Evolutionary conservation across 208 protist species (phyloP).

Genomic region (Acanthamoeba comandoni): DNA sequence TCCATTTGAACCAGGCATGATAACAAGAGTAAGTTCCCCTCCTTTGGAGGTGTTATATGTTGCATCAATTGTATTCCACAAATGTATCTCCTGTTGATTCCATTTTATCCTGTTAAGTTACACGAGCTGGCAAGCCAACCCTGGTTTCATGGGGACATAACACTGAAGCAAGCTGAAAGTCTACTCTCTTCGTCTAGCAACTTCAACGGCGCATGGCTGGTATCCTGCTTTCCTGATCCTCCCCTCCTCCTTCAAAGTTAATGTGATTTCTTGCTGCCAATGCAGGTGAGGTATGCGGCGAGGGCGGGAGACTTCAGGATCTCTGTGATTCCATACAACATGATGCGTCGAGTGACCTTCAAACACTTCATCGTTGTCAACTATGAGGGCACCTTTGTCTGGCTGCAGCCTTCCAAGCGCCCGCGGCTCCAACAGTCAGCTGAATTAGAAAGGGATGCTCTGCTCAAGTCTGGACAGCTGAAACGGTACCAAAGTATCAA

Average conservation of each 20-base stretch:
- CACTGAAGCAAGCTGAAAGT: constrained; percentile 38
- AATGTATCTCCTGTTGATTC: no score
- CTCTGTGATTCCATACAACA: constrained; percentile 54
- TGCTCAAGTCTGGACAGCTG: constrained; percentile 20
- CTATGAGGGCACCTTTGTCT: constrained; percentile 27
- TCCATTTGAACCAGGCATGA: constrained; percentile 47
- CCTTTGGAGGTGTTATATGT: no score
- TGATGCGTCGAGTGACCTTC: constrained; percentile 23
- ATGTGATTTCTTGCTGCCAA: no score
- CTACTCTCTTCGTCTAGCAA: constrained; percentile 26
- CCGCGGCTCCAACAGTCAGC: constrained; percentile 2
- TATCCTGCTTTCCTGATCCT: neutral
- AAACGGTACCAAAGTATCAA: constrained; percentile 57
- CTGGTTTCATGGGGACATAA: constrained; percentile 44
- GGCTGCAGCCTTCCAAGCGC: neutral
- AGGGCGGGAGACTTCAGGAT: constrained; percentile 23
- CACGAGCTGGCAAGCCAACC: constrained; percentile 42
- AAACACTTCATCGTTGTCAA: constrained; percentile 51
- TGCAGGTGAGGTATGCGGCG: constrained; percentile 45
- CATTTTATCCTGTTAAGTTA: neutral
- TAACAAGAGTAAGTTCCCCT: neutral
- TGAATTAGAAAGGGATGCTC: neutral
- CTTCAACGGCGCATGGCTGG: constrained; percentile 59
- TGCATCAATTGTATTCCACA: no score
- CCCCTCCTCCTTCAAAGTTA: no score